These are phyloP conservation scores for Dactylellina drechsleri DNA, from an alignment of 2,329 filamentous ascomycete species.

Conservation along the genomic window DNA sequence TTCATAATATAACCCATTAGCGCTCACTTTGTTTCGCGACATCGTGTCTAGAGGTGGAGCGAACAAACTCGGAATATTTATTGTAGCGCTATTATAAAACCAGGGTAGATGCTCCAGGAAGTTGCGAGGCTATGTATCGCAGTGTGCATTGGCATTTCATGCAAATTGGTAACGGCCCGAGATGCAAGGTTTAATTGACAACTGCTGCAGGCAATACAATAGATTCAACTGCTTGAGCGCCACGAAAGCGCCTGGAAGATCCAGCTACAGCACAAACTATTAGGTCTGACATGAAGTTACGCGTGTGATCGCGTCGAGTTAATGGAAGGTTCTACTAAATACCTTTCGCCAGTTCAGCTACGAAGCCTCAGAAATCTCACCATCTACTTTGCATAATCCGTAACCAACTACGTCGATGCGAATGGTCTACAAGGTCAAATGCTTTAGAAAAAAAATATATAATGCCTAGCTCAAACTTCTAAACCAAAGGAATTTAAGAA, in stretches of 20 bases:
- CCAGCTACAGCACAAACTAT: no score
- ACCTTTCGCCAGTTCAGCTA: no score
- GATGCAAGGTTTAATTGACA: not conserved
- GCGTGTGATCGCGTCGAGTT: no score
- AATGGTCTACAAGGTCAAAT: not conserved
- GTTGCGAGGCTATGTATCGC: no score
- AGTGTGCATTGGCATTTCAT: not conserved
- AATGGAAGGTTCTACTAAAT: no score
- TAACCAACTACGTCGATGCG: no score
- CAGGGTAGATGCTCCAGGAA: no score
- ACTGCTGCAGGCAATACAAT: not conserved
- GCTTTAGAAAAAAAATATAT: no score
- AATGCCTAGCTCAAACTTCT: no score
- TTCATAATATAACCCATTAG: not conserved
- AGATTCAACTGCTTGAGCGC: not conserved
- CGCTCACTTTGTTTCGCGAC: not conserved
- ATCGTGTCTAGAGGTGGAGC: slow-evolving; percentile 4
- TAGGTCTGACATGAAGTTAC: no score
- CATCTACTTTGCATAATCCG: not conserved
- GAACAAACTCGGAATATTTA: slow-evolving; percentile 13
- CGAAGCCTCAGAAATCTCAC: no score
- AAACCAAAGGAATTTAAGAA: slow-evolving; percentile 9
- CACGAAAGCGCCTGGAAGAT: not conserved
- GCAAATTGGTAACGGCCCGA: no score
- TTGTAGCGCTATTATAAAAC: slow-evolving; percentile 1